Percentiles rank a stretch among this genome's conserved stretches.
These are phyloP conservation scores for Scedosporium dehoogii DNA, from an alignment of 2,329 filamentous ascomycete species.

Conservation along the genomic window DNA sequence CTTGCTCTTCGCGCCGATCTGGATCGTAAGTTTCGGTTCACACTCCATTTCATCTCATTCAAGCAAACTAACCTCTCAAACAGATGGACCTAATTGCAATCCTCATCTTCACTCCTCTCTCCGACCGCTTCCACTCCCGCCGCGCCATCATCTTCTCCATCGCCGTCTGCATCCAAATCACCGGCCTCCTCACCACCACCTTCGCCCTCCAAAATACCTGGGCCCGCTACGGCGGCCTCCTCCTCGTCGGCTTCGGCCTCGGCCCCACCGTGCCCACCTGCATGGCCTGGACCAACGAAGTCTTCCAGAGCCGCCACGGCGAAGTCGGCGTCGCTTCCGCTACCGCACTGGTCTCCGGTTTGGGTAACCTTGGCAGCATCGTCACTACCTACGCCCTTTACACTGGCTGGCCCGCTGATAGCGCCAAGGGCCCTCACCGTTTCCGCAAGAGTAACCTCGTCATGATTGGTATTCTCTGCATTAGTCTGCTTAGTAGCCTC, in stretches of 20 bases:
- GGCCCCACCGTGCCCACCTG: conserved; percentile 86
- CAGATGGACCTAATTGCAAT: conserved; percentile 85
- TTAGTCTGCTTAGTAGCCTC: conserved; percentile 65
- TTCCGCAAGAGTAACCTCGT: conserved; percentile 77
- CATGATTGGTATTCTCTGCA: conserved; percentile 76
- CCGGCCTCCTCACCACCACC: conserved; percentile 68
- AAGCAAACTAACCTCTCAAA: conserved; percentile 10
- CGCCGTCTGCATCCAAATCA: conserved; percentile 69
- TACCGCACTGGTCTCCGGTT: conserved; percentile 72
- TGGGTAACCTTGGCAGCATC: conserved; percentile 80
- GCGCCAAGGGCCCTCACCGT: conserved; percentile 54
- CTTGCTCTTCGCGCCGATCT: conserved; percentile 81
- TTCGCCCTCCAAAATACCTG: conserved; percentile 63
- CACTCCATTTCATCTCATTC: not conserved
- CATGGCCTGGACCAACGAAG: conserved; percentile 88
- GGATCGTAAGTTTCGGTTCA: conserved; percentile 53
- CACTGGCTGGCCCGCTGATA: conserved; percentile 74
- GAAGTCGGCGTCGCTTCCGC: conserved; percentile 86
- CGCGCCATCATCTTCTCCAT: conserved; percentile 73
- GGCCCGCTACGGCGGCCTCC: conserved; percentile 79
- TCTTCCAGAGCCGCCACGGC: conserved; percentile 81
- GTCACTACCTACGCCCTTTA: conserved; percentile 85
- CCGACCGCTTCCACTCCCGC: conserved; percentile 74
- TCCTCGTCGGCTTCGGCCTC: conserved; percentile 83
- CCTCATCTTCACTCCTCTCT: conserved; percentile 72